Base-by-base conservation (phyloP, 257 asterid species). In the Dorcoceras hygrometricum region DNA sequence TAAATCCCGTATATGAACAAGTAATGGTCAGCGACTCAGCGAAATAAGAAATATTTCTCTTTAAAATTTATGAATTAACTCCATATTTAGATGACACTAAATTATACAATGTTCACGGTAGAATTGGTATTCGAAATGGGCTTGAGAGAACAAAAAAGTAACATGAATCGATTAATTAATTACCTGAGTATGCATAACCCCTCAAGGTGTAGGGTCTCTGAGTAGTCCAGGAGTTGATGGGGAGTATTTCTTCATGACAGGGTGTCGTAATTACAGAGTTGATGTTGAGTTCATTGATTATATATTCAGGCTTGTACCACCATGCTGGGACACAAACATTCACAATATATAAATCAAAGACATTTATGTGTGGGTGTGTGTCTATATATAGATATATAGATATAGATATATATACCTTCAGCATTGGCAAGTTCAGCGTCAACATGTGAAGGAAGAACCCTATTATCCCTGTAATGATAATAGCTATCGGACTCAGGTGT, bases 261-360 rank as follows among this genome's bases (percentile, higher is more conserved):
- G 99, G 99, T 6, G 97, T 87, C 7, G 99, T 93, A 28, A 90
- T 93, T 14, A 82, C 96, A 2, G 99, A 93, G 83, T 93, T 93
- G 20, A 88, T 90, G 79, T 93, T 93, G 46, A 93, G 69, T 81
- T 93, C 99, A 70, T 93, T 93, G 73, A 93, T 93, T 68, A 85
- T 83, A 81, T 79, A 65, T 68, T 90, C 99, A 1, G 90, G 92
- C 68, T 85, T 93, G 75, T 93, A 90, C 99, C 99, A 93, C 99
- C 99, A 93, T 0, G 95, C 99, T 93, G 89, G 55, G 59, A 19
- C 10, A 28, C 39, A n/a, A n/a, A n/a, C n/a, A n/a, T n/a, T n/a
- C n/a, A n/a, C n/a, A n/a, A n/a, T n/a, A n/a, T n/a, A n/a, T n/a
- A n/a, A n/a, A n/a, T n/a, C n/a, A n/a, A n/a, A n/a, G n/a, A n/a